phyloP scores from a whole-genome alignment of 805 yeast species.

The Pichia nanzhaoensis region DNA sequence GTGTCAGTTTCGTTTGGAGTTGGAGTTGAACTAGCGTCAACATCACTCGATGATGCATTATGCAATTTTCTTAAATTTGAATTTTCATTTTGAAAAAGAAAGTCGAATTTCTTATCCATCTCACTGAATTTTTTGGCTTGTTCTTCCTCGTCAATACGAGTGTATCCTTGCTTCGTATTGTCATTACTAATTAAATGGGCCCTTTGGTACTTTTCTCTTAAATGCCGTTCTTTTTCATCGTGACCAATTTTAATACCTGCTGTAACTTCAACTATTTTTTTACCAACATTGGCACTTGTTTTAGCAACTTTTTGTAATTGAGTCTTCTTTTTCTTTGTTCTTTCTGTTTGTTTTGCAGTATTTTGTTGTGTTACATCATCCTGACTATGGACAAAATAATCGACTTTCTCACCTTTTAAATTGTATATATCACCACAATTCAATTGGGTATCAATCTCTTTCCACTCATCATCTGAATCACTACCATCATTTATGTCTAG shows the following conservation, averaged over 20 bases:
- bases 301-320: constrained; percentile 5
- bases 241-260: constrained; percentile 10
- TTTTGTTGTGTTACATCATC: constrained; percentile 16
- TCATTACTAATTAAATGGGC: constrained; percentile 32
- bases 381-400: constrained; percentile 29
- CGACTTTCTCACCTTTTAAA: constrained; percentile 62
- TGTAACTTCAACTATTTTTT: constrained; percentile 5
- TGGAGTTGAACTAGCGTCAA: neutral
- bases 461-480: constrained; percentile 60
- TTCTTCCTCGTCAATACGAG: constrained; percentile 80
- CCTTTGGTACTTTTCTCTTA: constrained; percentile 15
- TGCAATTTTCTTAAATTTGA: constrained; percentile 29
- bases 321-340: constrained; percentile 10
- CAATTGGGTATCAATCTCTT: constrained; percentile 78
- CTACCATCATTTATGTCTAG: constrained; percentile 16
- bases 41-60: constrained; percentile 9
- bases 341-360: constrained; percentile 1
- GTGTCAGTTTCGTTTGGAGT: neutral
- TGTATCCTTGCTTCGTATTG: constrained; percentile 63
- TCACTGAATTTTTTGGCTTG: constrained; percentile 67
- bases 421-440: constrained; percentile 66
- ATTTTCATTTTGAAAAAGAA: constrained; percentile 35
- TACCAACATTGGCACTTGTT: constrained; percentile 9
- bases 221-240: constrained; percentile 7
- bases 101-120: constrained; percentile 47